Evolutionary conservation across 495 filamentous ascomycete species (phyloP), one percentile per base, ranked within the genome.

Genomic region (Parathielavia hyrcaniae): DNA sequence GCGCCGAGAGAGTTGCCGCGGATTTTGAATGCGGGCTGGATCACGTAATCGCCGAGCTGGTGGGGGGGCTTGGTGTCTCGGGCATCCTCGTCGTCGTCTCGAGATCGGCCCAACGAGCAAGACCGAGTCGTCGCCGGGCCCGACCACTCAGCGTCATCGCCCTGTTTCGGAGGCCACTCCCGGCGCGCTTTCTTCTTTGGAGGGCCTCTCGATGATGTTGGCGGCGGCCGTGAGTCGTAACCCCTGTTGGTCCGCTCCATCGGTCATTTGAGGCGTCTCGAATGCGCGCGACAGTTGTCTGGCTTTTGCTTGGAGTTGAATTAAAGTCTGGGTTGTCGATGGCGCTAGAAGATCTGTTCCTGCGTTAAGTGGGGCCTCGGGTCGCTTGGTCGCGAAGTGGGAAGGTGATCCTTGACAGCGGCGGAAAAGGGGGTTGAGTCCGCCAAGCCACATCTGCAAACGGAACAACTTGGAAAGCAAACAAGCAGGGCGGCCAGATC

Each of bases 121-220:
- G 34, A 23, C n/a, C 2, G 10, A 3, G 49, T 19, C 9, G 34
- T n/a, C 5, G 32, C 32, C 19, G n/a, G 17, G 19, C 35, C 12
- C 19, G 46, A 16, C 46, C 46, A 48, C 14, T 48, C 26, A 9
- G 4, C 23, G 10, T 50, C 50, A 12, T 39, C 50, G 17, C 12
- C 20, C 20, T 5, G n/a, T 26, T 20, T 9, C 4, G 39, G 51
- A 2, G 39, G 39, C 11, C 10, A 26, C n/a, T 46, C 41, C 6
- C 52, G 19, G 4, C 52, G 52, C 13, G 17, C 1, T n/a, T 23
- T 55, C 52, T 55, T 55, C 19, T 38, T 55, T 1, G 32, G 52
- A 7, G 23, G 34, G 1, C 50, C 20, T 23, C 16, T 52, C 16
- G 35, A 35, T 12, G 52, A 20, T 26, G 52, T 55, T 12, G 52